A percentile compares a stretch with the other conserved stretches of the same genome.
phyloP scores from a whole-genome alignment of 164 flowering plant species.

The Euptelea pleiosperma region DNA sequence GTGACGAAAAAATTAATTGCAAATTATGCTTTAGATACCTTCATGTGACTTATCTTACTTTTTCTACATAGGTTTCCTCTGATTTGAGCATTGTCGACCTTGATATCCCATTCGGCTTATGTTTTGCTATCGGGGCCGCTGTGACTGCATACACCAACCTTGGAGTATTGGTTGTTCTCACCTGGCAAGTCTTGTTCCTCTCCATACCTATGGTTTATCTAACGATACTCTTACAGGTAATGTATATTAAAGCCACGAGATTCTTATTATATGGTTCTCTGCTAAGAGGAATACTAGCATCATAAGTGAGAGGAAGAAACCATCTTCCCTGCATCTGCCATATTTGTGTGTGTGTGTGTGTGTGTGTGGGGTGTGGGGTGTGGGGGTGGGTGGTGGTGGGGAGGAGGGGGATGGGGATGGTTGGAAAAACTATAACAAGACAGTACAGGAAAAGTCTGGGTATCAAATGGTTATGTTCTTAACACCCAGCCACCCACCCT shows the following conservation, averaged over 20 bases:
- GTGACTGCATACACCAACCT: slow-evolving; percentile 36
- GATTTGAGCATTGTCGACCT: slow-evolving; percentile 70
- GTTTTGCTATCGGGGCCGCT: slow-evolving; percentile 39
- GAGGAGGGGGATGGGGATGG: too few species aligned
- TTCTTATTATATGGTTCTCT: neutral
- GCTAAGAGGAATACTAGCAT: neutral
- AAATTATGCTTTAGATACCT: neutral
- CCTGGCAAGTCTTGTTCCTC: slow-evolving; percentile 71
- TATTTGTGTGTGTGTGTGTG: neutral
- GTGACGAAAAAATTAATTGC: neutral
- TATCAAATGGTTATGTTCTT: too few species aligned
- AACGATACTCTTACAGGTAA: slow-evolving; percentile 61
- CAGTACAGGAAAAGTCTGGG: too few species aligned
- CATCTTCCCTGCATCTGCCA: neutral
- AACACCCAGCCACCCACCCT: too few species aligned
- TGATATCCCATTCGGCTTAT: slow-evolving; percentile 45
- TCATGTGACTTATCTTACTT: slow-evolving; percentile 1
- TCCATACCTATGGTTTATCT: slow-evolving; percentile 52
- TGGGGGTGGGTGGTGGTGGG: too few species aligned
- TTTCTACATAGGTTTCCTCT: slow-evolving; percentile 49
- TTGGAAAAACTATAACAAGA: too few species aligned
- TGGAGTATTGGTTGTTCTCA: slow-evolving; percentile 51
- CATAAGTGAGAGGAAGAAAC: neutral
- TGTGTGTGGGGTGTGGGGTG: too few species aligned
- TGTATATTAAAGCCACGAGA: too few species aligned